Conservation (phyloP, 148 eudicot genomes). For the Cornus kousa region DNA sequence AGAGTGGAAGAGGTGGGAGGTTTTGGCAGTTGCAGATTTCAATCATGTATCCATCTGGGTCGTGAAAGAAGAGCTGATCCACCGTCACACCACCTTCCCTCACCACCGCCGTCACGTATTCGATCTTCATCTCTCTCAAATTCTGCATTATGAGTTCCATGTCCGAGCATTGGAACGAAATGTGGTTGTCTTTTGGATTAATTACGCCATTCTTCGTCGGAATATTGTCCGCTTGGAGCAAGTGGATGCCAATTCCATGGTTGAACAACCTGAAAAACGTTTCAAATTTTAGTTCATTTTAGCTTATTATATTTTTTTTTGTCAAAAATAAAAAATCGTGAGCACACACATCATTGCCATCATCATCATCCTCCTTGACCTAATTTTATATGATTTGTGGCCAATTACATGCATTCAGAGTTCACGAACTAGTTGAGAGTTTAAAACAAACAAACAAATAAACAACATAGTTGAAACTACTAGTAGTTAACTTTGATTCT, state of each 20-base stretch:
- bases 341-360: no score
- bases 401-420: no score
- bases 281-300: no score
- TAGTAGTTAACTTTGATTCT: no score
- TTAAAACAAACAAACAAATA: no score
- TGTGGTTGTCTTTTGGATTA: constrained; percentile 42
- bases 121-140: constrained; percentile 22
- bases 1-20: constrained; percentile 48
- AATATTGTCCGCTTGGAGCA: constrained; percentile 18
- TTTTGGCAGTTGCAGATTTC: constrained; percentile 75
- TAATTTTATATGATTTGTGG: no score
- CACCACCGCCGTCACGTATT: constrained; percentile 20
- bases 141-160: constrained; percentile 19
- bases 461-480: no score
- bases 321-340: no score
- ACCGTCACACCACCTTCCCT: constrained; percentile 29
- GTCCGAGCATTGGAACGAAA: constrained; percentile 34
- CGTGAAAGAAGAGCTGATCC: constrained; percentile 17
- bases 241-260: constrained; percentile 51
- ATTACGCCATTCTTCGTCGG: constrained; percentile 24
- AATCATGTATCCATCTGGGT: constrained; percentile 35
- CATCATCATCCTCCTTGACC: no score
- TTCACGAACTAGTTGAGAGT: no score
- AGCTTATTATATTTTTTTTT: no score
- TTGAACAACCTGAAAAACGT: constrained; percentile 50